A percentile compares a stretch with the other conserved stretches of the same genome.
phyloP scores from a whole-genome alignment of 2,329 filamentous ascomycete species.

The Diaporthe australafricana region DNA sequence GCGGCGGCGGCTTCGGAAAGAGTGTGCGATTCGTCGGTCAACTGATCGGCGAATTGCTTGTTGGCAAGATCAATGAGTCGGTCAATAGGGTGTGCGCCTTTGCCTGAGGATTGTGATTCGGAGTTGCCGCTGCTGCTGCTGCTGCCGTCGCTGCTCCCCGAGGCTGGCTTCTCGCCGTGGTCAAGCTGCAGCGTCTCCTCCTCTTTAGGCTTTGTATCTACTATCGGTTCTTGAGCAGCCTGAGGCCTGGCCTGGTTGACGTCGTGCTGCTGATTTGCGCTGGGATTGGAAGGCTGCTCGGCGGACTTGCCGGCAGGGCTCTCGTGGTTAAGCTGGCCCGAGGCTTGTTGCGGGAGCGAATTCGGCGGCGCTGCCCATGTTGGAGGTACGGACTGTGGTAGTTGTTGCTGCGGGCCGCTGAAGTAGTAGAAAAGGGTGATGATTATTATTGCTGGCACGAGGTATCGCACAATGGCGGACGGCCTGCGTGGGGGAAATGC shows the following conservation, averaged over 20 bases:
- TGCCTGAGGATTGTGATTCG: conserved; percentile 7
- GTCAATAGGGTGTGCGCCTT: conserved; percentile 59
- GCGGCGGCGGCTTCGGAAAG: conserved; percentile 64
- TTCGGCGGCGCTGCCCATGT: not conserved
- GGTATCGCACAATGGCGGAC: conserved; percentile 52
- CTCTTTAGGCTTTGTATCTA: conserved; percentile 9
- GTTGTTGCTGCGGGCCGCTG: not conserved
- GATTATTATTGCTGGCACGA: conserved; percentile 47
- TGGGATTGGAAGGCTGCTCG: conserved; percentile 27
- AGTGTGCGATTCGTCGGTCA: conserved; percentile 59
- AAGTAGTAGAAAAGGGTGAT: conserved; percentile 49
- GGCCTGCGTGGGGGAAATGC: conserved; percentile 54
- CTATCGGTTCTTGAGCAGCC: conserved; percentile 32
- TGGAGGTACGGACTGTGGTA: not conserved
- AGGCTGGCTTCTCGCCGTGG: conserved; percentile 11
- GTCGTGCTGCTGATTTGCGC: conserved; percentile 33
- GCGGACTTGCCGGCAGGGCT: conserved; percentile 30
- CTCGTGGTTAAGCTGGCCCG: conserved; percentile 28
- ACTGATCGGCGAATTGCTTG: conserved; percentile 52
- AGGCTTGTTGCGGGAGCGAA: not conserved
- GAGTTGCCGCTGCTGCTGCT: conserved; percentile 26
- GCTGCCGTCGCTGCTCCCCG: not conserved
- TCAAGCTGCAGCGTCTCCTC: conserved; percentile 26
- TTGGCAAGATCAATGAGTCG: conserved; percentile 60
- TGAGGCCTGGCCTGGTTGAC: conserved; percentile 21